phyloP scores from a whole-genome alignment of 1,284 basidiomycete species.

The Phellopilus nigrolimitatus region DNA sequence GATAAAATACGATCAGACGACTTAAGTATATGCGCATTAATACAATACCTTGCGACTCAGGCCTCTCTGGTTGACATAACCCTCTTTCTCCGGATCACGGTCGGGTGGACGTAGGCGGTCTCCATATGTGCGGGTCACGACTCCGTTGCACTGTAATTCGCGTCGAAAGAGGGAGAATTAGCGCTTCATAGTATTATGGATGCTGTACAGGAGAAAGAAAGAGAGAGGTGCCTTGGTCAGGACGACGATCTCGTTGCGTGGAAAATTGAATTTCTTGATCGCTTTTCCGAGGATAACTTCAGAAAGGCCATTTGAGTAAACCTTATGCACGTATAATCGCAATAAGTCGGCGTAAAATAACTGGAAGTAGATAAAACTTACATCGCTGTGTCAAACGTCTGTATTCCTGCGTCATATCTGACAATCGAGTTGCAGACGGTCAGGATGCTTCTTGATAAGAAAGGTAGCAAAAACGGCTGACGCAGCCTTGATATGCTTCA shows the following conservation, averaged over 20 bases:
- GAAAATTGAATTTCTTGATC: constrained; percentile 66
- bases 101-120: neutral
- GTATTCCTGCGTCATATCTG: constrained; percentile 34
- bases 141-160: neutral
- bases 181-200: neutral
- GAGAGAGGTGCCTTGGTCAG: constrained; percentile 78
- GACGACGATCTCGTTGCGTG: constrained; percentile 72
- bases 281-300: constrained; percentile 77
- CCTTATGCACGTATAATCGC: constrained; percentile 23
- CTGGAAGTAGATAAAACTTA: constrained; percentile 23
- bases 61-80: constrained; percentile 38
- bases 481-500: constrained; percentile 32
- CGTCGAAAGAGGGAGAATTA: neutral
- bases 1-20: neutral
- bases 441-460: neutral
- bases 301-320: constrained; percentile 68
- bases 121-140: constrained; percentile 2
- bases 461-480: constrained; percentile 11
- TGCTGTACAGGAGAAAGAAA: too few species aligned
- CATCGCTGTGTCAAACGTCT: constrained; percentile 43
- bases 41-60: constrained; percentile 34
- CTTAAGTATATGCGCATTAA: neutral
- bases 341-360: neutral
- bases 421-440: neutral
- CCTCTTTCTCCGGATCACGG: constrained; percentile 22